phyloP scores from a whole-genome alignment of 768 basidiomycete genomes.

The Rhodocollybia butyracea region DNA sequence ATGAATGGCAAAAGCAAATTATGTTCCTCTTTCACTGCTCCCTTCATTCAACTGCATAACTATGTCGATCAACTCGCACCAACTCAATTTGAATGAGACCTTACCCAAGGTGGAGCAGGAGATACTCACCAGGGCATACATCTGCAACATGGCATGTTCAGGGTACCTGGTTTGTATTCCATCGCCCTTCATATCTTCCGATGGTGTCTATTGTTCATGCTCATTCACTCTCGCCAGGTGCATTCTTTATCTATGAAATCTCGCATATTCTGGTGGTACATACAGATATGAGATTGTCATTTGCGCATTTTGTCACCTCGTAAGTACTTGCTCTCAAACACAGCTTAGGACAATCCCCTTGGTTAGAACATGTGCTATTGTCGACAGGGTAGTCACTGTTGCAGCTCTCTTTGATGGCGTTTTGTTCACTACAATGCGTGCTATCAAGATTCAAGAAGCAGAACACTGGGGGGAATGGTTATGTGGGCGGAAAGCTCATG shows the following conservation, averaged over 20 bases:
- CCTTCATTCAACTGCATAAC: not conserved
- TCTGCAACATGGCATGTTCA: constrained; percentile 68
- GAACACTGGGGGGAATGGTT: no score
- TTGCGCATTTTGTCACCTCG: constrained; percentile 98
- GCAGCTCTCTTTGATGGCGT: constrained; percentile 85
- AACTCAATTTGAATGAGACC: constrained; percentile 97
- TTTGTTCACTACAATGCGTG: constrained; percentile 78
- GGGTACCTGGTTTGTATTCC: constrained; percentile 52
- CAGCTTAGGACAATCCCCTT: no score
- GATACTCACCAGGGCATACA: constrained; percentile 63
- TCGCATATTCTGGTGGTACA: constrained; percentile 95
- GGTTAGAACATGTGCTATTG: constrained; percentile 97
- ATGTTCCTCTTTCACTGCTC: constrained; percentile 20
- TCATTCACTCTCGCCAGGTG: constrained; percentile 48
- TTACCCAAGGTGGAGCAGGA: constrained; percentile 57
- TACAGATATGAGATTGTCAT: constrained; percentile 86
- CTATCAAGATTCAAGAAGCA: no score
- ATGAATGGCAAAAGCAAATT: constrained; percentile 61
- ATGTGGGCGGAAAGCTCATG: no score
- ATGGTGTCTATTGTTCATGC: no score
- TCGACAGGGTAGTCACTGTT: constrained; percentile 95
- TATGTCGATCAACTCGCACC: constrained; percentile 73
- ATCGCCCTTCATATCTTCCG: not conserved
- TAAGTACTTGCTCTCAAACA: constrained; percentile 38
- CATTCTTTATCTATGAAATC: constrained; percentile 94